phyloP scores from a whole-genome alignment of 108 stramenopile genomes.

The Mayamaea pseudoterrestris region DNA sequence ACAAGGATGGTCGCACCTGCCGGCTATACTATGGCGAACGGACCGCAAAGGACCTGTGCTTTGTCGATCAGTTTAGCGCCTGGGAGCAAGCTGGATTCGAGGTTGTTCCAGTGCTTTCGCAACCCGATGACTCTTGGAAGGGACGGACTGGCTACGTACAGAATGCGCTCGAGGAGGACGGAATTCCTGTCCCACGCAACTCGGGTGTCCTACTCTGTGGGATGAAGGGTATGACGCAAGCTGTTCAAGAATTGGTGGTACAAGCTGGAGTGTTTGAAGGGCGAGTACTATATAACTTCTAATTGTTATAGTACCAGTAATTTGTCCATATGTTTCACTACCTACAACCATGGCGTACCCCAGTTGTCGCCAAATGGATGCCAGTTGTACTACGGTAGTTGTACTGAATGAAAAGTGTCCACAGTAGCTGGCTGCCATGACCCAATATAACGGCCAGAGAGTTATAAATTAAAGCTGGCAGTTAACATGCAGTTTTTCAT shows the following conservation, averaged over 20 bases:
- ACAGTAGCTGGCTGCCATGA: too few relatives aligned
- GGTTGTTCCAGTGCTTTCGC: constrained; percentile 77
- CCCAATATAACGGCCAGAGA: too few relatives aligned
- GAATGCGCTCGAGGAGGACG: constrained; percentile 82
- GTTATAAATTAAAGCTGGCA: too few relatives aligned
- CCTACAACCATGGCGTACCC: too few relatives aligned
- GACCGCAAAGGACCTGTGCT: constrained; percentile 64
- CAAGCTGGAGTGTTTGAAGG: constrained; percentile 86
- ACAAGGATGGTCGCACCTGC: constrained; percentile 47
- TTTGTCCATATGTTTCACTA: too few relatives aligned
- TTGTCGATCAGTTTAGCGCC: constrained; percentile 54
- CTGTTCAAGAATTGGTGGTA: constrained; percentile 67
- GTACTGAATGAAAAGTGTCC: too few relatives aligned
- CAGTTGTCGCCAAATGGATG: too few relatives aligned
- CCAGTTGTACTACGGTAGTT: too few relatives aligned
- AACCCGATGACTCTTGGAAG: constrained; percentile 42
- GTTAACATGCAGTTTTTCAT: too few relatives aligned
- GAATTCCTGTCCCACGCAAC: constrained; percentile 74
- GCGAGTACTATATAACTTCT: constrained; percentile 84
- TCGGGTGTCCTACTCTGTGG: constrained; percentile 68
- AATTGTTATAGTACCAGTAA: too few relatives aligned
- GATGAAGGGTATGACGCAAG: constrained; percentile 79
- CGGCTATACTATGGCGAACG: constrained; percentile 82
- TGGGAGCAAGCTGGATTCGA: constrained; percentile 76
- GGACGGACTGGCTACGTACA: constrained; percentile 86